Evolutionary conservation across 352 stramenopile species (phyloP), one percentile per base, ranked within the genome.

Genomic region (Elongisporangium prolatum): DNA sequence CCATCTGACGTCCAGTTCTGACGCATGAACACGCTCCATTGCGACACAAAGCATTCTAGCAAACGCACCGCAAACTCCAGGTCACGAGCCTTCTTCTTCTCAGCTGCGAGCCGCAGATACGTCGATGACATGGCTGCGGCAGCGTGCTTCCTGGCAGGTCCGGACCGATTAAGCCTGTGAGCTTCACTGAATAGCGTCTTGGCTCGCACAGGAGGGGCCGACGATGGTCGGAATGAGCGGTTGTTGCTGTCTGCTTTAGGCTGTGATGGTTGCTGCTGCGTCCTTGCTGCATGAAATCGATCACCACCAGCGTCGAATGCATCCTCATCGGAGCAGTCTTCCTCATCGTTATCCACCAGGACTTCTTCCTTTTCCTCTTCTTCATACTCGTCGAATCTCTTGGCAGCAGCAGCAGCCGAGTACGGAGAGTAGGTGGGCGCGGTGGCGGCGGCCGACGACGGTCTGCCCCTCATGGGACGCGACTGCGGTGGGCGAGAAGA

Each of bases 11-110:
- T 8, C 16, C 7, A 63, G 5, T 24, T n/a, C n/a, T n/a, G n/a
- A n/a, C n/a, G n/a, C n/a, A n/a, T n/a, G n/a, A n/a, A n/a, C n/a
- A n/a, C n/a, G n/a, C n/a, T n/a, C n/a, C n/a, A n/a, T 49, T 21
- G 21, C 8, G 22, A 50, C 17, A 21, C 1, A 25, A 16, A 59
- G 18, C 44, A 21, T 11, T 21, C 21, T 18, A 22, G 10, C 6
- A 2, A 11, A 68, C 72, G 28, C 50, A 89, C 80, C 5, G 81
- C 81, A 69, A 91, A 91, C 18, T 88, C 69, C 50, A 77, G 72
- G 37, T 89, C 81, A 10, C 74, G 68, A 11, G 77, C 59, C 61
- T 89, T 91, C 52, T 84, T 87, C 61, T 86, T 89, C 60, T 89
- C 78, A 1, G 66, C 68, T 34, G 81, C 75, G 21, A 66, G 59